Evolutionary conservation across 2,329 filamentous ascomycete species (phyloP).

Genomic region (Diatrype stigma): DNA sequence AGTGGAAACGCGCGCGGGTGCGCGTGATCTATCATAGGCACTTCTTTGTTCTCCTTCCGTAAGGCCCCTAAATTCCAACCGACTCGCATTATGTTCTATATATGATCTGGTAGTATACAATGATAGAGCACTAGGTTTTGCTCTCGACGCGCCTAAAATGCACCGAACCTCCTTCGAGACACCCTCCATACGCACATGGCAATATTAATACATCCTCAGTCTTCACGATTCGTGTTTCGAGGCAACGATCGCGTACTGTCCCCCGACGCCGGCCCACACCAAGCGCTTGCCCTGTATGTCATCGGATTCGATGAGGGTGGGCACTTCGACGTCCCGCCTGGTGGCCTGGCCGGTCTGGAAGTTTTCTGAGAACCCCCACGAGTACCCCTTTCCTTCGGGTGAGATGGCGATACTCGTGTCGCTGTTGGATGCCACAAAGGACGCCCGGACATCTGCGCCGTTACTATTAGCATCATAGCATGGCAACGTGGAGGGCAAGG

Average conservation of each 20-base stretch:
- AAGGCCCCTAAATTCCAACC: too few species aligned
- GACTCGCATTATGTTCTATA: too few species aligned
- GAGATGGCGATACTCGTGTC: slow-evolving; percentile 73
- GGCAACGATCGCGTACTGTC: slow-evolving; percentile 71
- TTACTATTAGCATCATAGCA: slow-evolving; percentile 12
- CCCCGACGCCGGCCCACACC: slow-evolving; percentile 77
- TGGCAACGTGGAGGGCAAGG: background rate
- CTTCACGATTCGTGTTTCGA: background rate
- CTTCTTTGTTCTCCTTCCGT: too few species aligned
- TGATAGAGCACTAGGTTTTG: too few species aligned
- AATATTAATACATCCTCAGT: too few species aligned
- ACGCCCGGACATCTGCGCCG: slow-evolving; percentile 43
- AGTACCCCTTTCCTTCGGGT: slow-evolving; percentile 64
- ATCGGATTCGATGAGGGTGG: slow-evolving; percentile 79
- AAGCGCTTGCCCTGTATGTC: slow-evolving; percentile 73
- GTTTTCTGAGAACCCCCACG: slow-evolving; percentile 76
- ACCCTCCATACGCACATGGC: too few species aligned
- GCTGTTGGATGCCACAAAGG: slow-evolving; percentile 57
- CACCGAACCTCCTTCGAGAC: too few species aligned
- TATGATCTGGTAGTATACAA: too few species aligned
- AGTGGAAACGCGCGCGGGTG: too few species aligned
- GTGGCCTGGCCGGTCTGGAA: slow-evolving; percentile 77
- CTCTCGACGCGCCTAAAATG: too few species aligned
- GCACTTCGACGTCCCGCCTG: slow-evolving; percentile 73
- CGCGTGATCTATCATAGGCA: too few species aligned